phyloP scores from a whole-genome alignment of 2,329 filamentous ascomycete species.

The Monilinia polystroma region DNA sequence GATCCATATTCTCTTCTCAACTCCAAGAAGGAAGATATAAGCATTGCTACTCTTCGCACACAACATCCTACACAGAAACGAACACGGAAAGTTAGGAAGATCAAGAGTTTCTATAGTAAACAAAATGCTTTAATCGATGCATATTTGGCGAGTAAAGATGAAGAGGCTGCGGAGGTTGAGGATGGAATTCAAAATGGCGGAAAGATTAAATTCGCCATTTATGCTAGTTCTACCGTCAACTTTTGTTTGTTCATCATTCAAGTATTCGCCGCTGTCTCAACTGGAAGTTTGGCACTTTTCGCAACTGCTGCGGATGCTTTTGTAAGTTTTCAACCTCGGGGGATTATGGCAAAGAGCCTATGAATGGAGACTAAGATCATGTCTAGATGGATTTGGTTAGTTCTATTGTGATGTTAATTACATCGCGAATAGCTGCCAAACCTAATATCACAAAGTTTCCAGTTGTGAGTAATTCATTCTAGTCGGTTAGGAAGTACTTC shows the following conservation, averaged over 20 bases:
- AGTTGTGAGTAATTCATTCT: slow-evolving; percentile 10
- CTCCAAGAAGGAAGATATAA: slow-evolving; percentile 39
- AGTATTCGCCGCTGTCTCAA: slow-evolving; percentile 82
- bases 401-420: slow-evolving; percentile 82
- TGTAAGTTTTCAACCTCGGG: slow-evolving; percentile 12
- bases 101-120: slow-evolving; percentile 49
- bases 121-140: slow-evolving; percentile 52
- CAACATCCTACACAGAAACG: slow-evolving; percentile 48
- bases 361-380: neutral
- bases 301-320: slow-evolving; percentile 96
- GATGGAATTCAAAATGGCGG: slow-evolving; percentile 43
- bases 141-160: slow-evolving; percentile 56
- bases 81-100: slow-evolving; percentile 39
- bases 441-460: slow-evolving; percentile 36
- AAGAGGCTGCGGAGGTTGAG: slow-evolving; percentile 52
- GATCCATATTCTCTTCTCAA: slow-evolving; percentile 42
- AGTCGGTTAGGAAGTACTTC: too few relatives aligned
- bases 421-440: slow-evolving; percentile 84
- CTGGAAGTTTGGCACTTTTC: slow-evolving; percentile 90
- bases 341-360: too few relatives aligned
- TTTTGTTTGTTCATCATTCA: slow-evolving; percentile 76
- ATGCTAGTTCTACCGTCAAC: slow-evolving; percentile 75
- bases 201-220: slow-evolving; percentile 47
- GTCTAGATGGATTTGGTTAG: slow-evolving; percentile 63
- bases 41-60: slow-evolving; percentile 48